Evolutionary conservation across 2,329 filamentous ascomycete genomes (phyloP).

Genomic region (Diplocarpon mali): DNA sequence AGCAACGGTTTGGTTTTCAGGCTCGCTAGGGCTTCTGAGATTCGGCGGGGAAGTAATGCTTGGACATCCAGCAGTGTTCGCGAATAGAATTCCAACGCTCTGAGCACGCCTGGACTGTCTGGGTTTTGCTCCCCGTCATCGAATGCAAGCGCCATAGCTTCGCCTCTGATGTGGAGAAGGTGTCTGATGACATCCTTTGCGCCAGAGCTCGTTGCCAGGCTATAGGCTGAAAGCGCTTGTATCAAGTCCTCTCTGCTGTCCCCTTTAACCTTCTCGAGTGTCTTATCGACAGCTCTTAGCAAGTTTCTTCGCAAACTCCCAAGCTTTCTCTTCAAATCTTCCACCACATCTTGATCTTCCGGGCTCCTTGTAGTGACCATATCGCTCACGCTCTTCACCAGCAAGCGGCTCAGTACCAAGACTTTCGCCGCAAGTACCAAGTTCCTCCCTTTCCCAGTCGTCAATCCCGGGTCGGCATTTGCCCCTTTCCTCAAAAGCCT

Average conservation of each 20-base stretch:
- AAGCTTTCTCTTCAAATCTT: constrained; percentile 53
- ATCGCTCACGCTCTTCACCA: constrained; percentile 62
- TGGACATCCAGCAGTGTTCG: constrained; percentile 70
- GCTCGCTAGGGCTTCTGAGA: constrained; percentile 56
- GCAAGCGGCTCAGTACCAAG: constrained; percentile 61
- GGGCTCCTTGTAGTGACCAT: constrained; percentile 30
- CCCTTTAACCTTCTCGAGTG: constrained; percentile 48
- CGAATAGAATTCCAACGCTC: constrained; percentile 61
- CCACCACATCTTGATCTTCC: constrained; percentile 32
- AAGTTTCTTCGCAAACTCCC: constrained; percentile 51
- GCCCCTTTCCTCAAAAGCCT: constrained; percentile 34
- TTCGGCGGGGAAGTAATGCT: constrained; percentile 57
- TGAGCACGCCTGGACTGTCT: constrained; percentile 38
- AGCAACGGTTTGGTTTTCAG: constrained; percentile 63
- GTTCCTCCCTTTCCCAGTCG: constrained; percentile 26
- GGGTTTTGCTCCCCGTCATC: constrained; percentile 36
- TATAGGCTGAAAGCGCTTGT: constrained; percentile 70
- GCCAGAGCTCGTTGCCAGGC: constrained; percentile 68
- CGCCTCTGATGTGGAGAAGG: constrained; percentile 63
- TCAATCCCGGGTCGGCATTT: constrained; percentile 24
- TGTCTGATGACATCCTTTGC: constrained; percentile 68
- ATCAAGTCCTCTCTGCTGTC: constrained; percentile 43
- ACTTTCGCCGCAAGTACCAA: constrained; percentile 56
- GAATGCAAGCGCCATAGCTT: constrained; percentile 55
- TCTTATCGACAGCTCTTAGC: constrained; percentile 55